Percentiles rank a stretch among this genome's conserved stretches.
These are phyloP conservation scores for Cymbidium sinense DNA, from an alignment of 106 monocot genomes.

Conservation along the genomic window DNA sequence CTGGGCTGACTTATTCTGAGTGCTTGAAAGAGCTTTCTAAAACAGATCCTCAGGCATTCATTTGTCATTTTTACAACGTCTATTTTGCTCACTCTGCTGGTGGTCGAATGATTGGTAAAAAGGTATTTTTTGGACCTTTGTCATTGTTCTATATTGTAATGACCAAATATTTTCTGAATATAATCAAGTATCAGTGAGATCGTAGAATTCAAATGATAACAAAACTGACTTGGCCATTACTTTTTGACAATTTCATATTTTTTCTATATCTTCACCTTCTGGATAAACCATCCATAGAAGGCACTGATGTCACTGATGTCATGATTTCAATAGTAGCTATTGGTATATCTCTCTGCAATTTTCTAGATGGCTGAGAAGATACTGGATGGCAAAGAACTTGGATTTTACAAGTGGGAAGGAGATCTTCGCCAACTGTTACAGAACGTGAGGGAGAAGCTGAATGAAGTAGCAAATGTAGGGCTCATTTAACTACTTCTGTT, in stretches of 20 bases:
- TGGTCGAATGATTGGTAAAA: slow-evolving; percentile 93
- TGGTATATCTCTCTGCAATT: neutral
- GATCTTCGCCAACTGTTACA: slow-evolving; percentile 72
- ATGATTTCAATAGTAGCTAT: neutral
- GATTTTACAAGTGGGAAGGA: slow-evolving; percentile 98
- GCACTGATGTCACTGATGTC: neutral
- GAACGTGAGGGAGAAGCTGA: slow-evolving; percentile 82
- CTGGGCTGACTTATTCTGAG: slow-evolving; percentile 62
- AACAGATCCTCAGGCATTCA: slow-evolving; percentile 86
- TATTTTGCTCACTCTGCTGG: slow-evolving; percentile 96
- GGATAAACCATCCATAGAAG: neutral
- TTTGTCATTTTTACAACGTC: slow-evolving; percentile 92
- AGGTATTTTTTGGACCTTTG: slow-evolving; percentile 36
- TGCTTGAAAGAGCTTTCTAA: slow-evolving; percentile 57
- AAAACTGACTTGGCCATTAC: neutral
- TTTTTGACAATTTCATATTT: neutral
- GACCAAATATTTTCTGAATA: neutral
- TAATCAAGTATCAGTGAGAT: neutral
- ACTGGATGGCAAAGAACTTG: slow-evolving; percentile 69
- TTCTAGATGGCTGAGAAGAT: slow-evolving; percentile 83
- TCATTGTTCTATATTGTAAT: neutral
- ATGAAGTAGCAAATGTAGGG: slow-evolving; percentile 69
- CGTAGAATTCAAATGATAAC: neutral
- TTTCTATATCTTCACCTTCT: neutral
- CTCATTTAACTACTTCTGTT: neutral